These are phyloP conservation scores for Reticulomyxa filosa DNA, from an alignment of 78 protist species.

Conservation along the genomic window DNA sequence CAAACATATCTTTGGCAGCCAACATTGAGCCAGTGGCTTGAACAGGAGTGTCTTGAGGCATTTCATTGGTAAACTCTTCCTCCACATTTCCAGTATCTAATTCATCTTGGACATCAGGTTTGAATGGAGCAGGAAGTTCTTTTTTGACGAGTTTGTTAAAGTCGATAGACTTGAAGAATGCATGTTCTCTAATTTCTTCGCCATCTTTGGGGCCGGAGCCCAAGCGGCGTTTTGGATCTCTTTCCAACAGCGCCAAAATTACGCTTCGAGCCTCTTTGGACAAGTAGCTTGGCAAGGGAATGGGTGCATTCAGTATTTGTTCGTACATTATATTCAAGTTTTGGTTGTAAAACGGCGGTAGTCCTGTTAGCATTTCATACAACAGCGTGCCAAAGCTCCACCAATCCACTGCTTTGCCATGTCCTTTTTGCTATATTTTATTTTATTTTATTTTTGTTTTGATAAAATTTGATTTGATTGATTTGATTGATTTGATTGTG, in stretches of 20 bases:
- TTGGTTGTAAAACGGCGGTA: conserved; percentile 51
- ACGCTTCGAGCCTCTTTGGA: neutral
- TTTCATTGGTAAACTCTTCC: neutral
- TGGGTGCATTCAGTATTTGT: conserved; percentile 14
- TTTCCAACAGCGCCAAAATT: conserved; percentile 9
- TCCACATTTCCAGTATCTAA: too few relatives aligned
- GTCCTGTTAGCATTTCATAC: conserved; percentile 69
- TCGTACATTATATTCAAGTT: conserved; percentile 47
- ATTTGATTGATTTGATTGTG: too few relatives aligned
- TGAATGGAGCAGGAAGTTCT: too few relatives aligned
- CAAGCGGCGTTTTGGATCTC: conserved; percentile 11
- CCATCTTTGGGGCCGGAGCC: conserved; percentile 26
- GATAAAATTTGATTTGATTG: too few relatives aligned
- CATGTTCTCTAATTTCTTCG: conserved; percentile 32
- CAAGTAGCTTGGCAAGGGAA: conserved; percentile 21
- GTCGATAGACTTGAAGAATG: conserved; percentile 52
- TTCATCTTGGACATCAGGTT: too few relatives aligned
- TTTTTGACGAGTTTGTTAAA: conserved; percentile 31
- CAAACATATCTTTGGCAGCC: neutral
- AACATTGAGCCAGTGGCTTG: neutral
- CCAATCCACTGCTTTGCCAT: too few relatives aligned
- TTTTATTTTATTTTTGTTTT: too few relatives aligned
- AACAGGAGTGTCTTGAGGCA: neutral
- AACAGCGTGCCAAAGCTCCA: conserved; percentile 49
- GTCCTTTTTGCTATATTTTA: too few relatives aligned